These are phyloP conservation scores for Trichoderma oligosporum DNA, from an alignment of 2,329 filamentous ascomycete species.

Conservation along the genomic window DNA sequence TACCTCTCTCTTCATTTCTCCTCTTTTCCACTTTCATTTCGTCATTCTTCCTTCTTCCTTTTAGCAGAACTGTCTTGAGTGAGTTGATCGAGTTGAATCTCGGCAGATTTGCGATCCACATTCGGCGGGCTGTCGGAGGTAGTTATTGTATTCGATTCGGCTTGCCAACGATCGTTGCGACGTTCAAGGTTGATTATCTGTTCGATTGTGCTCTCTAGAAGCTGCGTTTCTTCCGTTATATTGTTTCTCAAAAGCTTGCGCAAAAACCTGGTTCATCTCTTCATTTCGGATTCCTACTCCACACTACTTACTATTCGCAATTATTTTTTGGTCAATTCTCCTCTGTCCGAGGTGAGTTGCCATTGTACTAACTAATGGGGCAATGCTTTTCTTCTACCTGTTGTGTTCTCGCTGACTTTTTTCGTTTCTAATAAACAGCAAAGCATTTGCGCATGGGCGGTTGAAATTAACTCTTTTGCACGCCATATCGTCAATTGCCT, in stretches of 20 bases:
- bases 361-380: too few relatives aligned
- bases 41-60: not conserved
- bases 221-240: not conserved
- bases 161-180: conserved; percentile 3
- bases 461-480: not conserved
- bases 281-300: too few relatives aligned
- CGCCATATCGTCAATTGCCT: not conserved
- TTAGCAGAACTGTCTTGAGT: not conserved
- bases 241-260: not conserved
- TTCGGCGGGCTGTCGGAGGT: conserved; percentile 17
- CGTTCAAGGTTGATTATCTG: not conserved
- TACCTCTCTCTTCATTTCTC: not conserved
- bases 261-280: not conserved
- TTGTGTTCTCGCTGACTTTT: not conserved
- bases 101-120: conserved; percentile 10
- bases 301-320: too few relatives aligned
- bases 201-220: not conserved
- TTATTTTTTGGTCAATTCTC: not conserved
- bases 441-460: not conserved
- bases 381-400: too few relatives aligned
- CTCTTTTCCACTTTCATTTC: not conserved
- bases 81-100: conserved; percentile 13
- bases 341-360: not conserved
- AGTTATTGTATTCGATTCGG: not conserved
- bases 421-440: not conserved